phyloP scores from a whole-genome alignment of 2,329 filamentous ascomycete genomes.

The Cylindrodendrum hubeiense region DNA sequence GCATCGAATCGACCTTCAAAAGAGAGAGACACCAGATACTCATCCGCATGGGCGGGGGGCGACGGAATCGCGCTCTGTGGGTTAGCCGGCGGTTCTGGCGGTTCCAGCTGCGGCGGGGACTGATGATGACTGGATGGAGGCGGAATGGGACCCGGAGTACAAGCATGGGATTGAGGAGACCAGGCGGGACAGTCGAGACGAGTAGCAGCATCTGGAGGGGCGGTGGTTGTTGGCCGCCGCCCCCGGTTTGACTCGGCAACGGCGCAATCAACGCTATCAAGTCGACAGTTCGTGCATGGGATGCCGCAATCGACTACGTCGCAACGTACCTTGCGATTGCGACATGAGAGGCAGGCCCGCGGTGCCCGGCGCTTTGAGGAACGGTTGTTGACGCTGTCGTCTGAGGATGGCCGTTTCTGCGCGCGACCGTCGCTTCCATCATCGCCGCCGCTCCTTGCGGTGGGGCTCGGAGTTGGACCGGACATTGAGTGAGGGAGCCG shows the following conservation, averaged over 20 bases:
- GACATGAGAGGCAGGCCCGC: constrained; percentile 38
- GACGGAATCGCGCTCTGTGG: too few species aligned
- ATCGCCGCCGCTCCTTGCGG: too few species aligned
- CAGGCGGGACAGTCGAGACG: too few species aligned
- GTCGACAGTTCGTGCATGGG: constrained; percentile 46
- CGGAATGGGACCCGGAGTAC: too few species aligned
- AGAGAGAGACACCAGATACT: constrained; percentile 18
- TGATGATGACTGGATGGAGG: too few species aligned
- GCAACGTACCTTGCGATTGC: constrained; percentile 43
- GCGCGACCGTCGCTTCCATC: too few species aligned
- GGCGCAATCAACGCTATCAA: constrained; percentile 33
- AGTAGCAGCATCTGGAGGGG: too few species aligned
- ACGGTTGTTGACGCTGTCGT: constrained; percentile 7
- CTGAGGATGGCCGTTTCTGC: constrained; percentile 14
- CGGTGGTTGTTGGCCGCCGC: constrained; percentile 9
- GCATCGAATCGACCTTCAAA: constrained; percentile 13
- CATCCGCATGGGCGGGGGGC: constrained; percentile 1
- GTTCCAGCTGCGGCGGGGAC: too few species aligned
- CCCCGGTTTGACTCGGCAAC: constrained; percentile 33
- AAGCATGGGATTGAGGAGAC: too few species aligned
- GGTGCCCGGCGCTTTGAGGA: constrained; percentile 40
- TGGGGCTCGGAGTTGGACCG: too few species aligned
- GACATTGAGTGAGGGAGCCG: too few species aligned
- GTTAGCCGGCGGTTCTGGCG: too few species aligned
- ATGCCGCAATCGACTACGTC: constrained; percentile 38